Percentiles rank a stretch among this genome's conserved stretches.
phyloP scores from a whole-genome alignment of 1,284 basidiomycete species.

The Microbotryum lychnidis-dioicae region DNA sequence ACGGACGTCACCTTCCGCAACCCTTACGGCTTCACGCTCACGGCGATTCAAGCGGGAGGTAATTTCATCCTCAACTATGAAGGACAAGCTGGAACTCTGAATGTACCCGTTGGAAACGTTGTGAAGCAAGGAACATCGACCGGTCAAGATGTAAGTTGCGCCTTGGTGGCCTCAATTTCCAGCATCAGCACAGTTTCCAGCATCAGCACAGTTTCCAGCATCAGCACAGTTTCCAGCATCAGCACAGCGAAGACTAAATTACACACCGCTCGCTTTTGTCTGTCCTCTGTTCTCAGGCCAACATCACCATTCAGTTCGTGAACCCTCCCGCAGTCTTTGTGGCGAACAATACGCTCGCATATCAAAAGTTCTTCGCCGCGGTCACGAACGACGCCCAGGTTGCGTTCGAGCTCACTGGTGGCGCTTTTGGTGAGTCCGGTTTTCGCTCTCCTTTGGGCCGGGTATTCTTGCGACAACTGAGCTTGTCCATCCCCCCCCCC shows the following conservation, averaged over 20 bases:
- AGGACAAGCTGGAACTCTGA: slow-evolving; percentile 14
- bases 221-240: no score
- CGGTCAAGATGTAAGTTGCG: slow-evolving; percentile 11
- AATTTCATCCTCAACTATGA: slow-evolving; percentile 13
- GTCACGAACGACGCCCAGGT: slow-evolving; percentile 12
- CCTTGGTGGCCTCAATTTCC: no score
- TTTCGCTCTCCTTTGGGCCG: no score
- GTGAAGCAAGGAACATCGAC: slow-evolving; percentile 16
- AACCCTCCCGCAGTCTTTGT: slow-evolving; percentile 4
- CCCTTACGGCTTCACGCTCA: slow-evolving; percentile 63
- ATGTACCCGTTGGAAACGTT: slow-evolving; percentile 12
- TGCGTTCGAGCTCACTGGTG: slow-evolving; percentile 15
- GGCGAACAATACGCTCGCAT: slow-evolving; percentile 10
- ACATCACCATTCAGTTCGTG: slow-evolving; percentile 15
- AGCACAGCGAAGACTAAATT: no score
- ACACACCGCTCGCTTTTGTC: no score
- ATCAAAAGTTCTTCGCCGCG: slow-evolving; percentile 17
- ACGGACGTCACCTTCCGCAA: slow-evolving; percentile 56
- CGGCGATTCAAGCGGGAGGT: slow-evolving; percentile 21
- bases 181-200: no score
- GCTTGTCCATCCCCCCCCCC: not conserved
- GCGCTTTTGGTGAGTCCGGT: slow-evolving; percentile 13
- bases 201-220: no score
- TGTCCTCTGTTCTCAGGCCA: slow-evolving; percentile 1
- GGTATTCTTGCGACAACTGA: not conserved